These are phyloP conservation scores for Solanum pimpinellifolium DNA, from an alignment of 257 asterid genomes.

Conservation along the genomic window DNA sequence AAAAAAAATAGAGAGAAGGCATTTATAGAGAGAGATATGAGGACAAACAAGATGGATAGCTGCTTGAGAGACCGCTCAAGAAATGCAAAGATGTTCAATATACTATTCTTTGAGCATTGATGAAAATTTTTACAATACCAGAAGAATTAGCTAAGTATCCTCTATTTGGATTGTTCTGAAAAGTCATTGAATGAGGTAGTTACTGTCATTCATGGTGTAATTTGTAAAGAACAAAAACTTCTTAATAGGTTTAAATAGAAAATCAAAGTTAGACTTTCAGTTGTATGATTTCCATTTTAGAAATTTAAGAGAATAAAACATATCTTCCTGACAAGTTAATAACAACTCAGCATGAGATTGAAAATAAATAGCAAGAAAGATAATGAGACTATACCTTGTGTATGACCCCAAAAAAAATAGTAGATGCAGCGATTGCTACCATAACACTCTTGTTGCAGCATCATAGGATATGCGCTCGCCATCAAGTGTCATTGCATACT, in stretches of 20 bases:
- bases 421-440: constrained; percentile 97
- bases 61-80: too few relatives aligned
- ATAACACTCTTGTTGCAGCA: too few relatives aligned
- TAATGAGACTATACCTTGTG: constrained; percentile 54
- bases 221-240: neutral
- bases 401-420: constrained; percentile 74
- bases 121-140: too few relatives aligned
- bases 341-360: neutral
- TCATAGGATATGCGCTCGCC: constrained; percentile 5
- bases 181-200: neutral
- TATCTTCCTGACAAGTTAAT: neutral
- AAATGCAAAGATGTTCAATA: neutral
- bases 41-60: too few relatives aligned
- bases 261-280: neutral
- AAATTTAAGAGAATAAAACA: neutral
- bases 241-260: neutral
- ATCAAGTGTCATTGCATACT: constrained; percentile 93
- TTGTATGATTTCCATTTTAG: neutral
- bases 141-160: neutral
- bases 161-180: neutral
- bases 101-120: neutral
- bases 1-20: too few relatives aligned
- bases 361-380: neutral
- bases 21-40: too few relatives aligned
- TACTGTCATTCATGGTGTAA: neutral